Base-by-base conservation (phyloP, 805 yeast species). In the Nadsonia fulvescens region DNA sequence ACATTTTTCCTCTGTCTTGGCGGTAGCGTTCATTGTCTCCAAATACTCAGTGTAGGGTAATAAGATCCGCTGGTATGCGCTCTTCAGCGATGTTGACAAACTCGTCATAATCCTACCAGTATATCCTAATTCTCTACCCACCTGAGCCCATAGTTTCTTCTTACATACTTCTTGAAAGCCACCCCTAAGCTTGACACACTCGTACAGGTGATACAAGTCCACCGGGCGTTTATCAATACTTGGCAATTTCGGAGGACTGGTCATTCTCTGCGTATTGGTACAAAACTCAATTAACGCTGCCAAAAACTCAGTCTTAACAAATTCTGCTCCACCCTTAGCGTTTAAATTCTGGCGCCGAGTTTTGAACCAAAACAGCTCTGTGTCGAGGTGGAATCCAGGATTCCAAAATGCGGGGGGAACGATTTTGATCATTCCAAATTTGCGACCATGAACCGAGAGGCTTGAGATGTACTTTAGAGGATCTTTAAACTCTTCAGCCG, bases 121-220 rank as follows among this genome's bases (percentile, higher is more conserved):
- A 43, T 70, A 75, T 0, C 92, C 91, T 25, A 79, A 50, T 38
- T 77, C 92, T 29, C 82, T 56, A 8, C 86, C 86, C 6, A 79
- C 63, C 40, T 75, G 81, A 1, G 81, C 81, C 93, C 93, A 79
- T 23, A 66, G 54, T 39, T 75, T 74, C 30, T 61, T 62, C 29
- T 59, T 47, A 23, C 74, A 63, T n/a, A 78, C 82, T 7, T 49
- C 56, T 7, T 57, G 55, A 42, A 58, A 70, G 0, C 91, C 91
- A 11, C 89, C 89, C 32, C 74, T 54, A 10, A 63, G 42, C 11
- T 60, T 52, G 2, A 78, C 89, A 8, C 66, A 56, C 19, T 61
- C 52, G 37, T 64, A 60, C 20, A 77, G 47, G 21, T 65, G 54
- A 44, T 58, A 76, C 18, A 77, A 50, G 47, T 77, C 83, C 21